phyloP scores from a whole-genome alignment of 2,329 filamentous ascomycete species.

The Penicillium sp. region DNA sequence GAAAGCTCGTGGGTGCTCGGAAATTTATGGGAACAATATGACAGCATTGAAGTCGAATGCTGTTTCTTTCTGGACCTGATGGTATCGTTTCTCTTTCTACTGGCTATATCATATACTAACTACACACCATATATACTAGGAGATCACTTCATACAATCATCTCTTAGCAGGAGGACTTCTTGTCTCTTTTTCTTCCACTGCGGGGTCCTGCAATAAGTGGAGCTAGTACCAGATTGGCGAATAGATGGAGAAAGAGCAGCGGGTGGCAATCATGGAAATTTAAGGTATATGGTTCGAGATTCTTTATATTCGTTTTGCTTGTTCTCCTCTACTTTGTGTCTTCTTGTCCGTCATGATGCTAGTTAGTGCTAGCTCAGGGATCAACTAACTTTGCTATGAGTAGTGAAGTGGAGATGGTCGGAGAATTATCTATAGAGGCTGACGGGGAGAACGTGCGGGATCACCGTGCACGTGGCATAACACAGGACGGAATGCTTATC shows the following conservation, averaged over 20 bases:
- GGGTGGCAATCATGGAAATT: background rate
- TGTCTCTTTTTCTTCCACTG: background rate
- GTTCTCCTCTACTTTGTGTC: too few relatives aligned
- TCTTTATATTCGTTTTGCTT: background rate
- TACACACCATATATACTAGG: too few relatives aligned
- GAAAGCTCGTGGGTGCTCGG: conserved; percentile 2
- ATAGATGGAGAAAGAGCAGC: conserved; percentile 6
- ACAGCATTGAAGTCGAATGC: too few relatives aligned
- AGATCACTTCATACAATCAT: background rate
- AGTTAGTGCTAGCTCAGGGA: too few relatives aligned
- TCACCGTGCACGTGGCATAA: background rate
- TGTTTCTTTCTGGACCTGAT: background rate
- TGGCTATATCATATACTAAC: too few relatives aligned
- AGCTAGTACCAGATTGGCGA: conserved; percentile 30
- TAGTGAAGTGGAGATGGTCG: too few relatives aligned
- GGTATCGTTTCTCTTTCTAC: background rate
- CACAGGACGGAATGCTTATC: background rate
- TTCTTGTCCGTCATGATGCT: too few relatives aligned
- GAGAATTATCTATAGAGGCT: too few relatives aligned
- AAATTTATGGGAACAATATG: too few relatives aligned
- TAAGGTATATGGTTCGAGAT: background rate
- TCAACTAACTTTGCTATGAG: too few relatives aligned
- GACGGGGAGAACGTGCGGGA: too few relatives aligned
- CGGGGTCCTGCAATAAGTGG: background rate
- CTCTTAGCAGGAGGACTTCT: background rate